These are phyloP conservation scores for Diaporthe destruens DNA, from an alignment of 2,329 filamentous ascomycete species.

Conservation along the genomic window DNA sequence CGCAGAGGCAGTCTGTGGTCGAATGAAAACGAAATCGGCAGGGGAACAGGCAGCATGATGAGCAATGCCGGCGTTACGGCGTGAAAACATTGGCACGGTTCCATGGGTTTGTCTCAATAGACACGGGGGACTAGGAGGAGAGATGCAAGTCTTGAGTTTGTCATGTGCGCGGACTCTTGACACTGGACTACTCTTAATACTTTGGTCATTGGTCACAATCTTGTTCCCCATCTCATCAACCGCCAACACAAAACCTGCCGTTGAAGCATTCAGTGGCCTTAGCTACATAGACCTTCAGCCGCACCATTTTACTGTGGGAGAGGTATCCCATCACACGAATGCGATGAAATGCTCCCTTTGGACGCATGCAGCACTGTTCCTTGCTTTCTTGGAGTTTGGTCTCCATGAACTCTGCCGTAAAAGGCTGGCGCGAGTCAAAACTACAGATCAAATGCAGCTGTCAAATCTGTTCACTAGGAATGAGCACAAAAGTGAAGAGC, in stretches of 20 bases:
- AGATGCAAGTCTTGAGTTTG: background rate
- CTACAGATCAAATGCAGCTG: background rate
- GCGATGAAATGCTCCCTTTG: too few relatives aligned
- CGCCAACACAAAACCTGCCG: background rate
- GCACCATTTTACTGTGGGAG: background rate
- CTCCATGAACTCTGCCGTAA: background rate
- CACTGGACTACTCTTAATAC: background rate
- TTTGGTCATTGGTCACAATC: background rate
- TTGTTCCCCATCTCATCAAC: background rate
- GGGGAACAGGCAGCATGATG: background rate
- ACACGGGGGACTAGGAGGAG: slow-evolving; percentile 1
- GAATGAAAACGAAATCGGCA: background rate
- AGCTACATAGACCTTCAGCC: background rate
- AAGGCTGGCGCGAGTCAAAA: background rate
- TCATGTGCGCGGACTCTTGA: background rate
- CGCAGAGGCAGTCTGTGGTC: background rate
- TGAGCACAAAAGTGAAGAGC: background rate
- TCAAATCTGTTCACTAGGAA: background rate
- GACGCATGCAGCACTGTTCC: background rate
- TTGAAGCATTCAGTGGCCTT: background rate
- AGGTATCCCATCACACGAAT: too few relatives aligned
- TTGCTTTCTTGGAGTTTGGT: background rate
- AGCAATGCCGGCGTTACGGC: slow-evolving; percentile 20
- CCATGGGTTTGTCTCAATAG: slow-evolving; percentile 24
- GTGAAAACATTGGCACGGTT: background rate